Evolutionary conservation across 352 stramenopile genomes (phyloP), one percentile per base, ranked within the genome.

Genomic region (Pythium myriotylum): DNA sequence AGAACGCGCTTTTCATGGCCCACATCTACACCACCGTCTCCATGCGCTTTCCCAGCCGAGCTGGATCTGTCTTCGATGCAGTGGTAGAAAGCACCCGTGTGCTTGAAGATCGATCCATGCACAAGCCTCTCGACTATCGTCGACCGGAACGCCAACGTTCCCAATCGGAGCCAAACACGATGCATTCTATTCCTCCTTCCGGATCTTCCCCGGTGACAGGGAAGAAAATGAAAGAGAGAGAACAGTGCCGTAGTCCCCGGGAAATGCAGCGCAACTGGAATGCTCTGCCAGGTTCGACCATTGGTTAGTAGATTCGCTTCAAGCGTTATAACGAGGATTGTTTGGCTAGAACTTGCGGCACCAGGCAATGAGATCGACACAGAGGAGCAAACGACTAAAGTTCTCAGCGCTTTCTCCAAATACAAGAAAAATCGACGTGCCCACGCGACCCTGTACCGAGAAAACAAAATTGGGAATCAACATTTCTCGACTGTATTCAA

Each of bases 1-100:
- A 94, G 49, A 74, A 92, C 43, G 76, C 80, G 12, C 76, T 88
- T 32, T 91, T 94, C 48, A 77, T 84, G 9, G 76, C 77, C 14
- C 85, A 94, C 59, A 69, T 92, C 8, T 92, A 78, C 65, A 80
- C 76, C 5, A 69, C 69, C 4, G 71, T 91, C 29, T 90, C 77
- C 59, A 89, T 92, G 45, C 83, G 85, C 27, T 94, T 91, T 50
- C 81, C 70, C 0, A 56, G 40, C 35, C 81, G 17, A 73, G 76
- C 41, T 42, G 77, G 3, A 68, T 62, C 2, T 29, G 42, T 94
- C 3, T 59, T 92, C 53, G 62, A 86, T 26, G 77, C 78, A 14
- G 50, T 92, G 0, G 37, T 85, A 20, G 69, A 86, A 33, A 84
- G 73, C 62, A 87, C 81, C 1, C 72, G 77, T 29, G 77, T 78